Conservation (phyloP, 1,139 yeast genomes). For the Kurtzmaniella quercitrusa region DNA sequence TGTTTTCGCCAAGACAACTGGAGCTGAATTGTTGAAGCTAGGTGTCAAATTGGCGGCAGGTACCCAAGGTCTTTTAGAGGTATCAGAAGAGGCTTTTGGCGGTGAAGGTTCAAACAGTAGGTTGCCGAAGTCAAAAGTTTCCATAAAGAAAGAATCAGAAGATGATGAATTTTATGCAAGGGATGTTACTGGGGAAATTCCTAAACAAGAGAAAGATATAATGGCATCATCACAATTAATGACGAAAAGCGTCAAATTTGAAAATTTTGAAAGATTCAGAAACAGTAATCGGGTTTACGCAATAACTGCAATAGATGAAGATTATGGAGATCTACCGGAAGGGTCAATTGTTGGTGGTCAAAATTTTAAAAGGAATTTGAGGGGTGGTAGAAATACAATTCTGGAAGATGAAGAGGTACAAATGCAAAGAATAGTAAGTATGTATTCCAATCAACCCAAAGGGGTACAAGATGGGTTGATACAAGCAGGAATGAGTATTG, state of each 20-base stretch:
- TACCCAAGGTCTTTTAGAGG: slow-evolving; percentile 76
- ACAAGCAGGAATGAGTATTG: slow-evolving; percentile 69
- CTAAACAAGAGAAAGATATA: slow-evolving; percentile 10
- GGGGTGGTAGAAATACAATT: slow-evolving; percentile 22
- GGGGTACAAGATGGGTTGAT: slow-evolving; percentile 67
- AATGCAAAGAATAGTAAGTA: slow-evolving; percentile 53
- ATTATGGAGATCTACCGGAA: slow-evolving; percentile 19
- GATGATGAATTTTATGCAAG: slow-evolving; percentile 5
- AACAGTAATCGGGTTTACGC: slow-evolving; percentile 23
- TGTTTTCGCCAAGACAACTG: slow-evolving; percentile 74
- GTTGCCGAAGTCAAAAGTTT: slow-evolving; percentile 8
- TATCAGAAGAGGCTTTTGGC: slow-evolving; percentile 72
- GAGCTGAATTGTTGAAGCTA: slow-evolving; percentile 73
- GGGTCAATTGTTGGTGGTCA: slow-evolving; percentile 3
- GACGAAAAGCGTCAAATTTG: slow-evolving; percentile 15
- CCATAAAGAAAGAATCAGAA: slow-evolving; percentile 1
- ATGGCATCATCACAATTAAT: slow-evolving; percentile 21
- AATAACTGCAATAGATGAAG: slow-evolving; percentile 16
- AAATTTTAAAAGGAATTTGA: slow-evolving; percentile 6
- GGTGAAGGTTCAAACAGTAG: slow-evolving; percentile 57
- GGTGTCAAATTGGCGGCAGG: slow-evolving; percentile 90
- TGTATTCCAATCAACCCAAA: slow-evolving; percentile 82
- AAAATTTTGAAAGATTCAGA: slow-evolving; percentile 16
- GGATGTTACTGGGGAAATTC: slow-evolving; percentile 4
- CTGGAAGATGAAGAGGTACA: slow-evolving; percentile 21